Base-by-base conservation (phyloP, 768 basidiomycete species). In the Agrocybe praecox region DNA sequence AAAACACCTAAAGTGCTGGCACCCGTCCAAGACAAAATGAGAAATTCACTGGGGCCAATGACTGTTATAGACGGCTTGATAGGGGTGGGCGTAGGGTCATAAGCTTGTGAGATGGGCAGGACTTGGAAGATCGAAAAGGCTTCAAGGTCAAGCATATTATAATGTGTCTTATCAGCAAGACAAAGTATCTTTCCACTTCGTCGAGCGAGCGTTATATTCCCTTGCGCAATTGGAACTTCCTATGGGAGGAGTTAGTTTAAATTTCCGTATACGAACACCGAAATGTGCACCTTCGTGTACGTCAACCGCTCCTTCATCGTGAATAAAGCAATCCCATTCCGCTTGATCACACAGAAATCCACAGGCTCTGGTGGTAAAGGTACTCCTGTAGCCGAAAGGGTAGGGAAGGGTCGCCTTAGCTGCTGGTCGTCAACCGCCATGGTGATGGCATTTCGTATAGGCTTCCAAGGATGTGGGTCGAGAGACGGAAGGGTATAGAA, bases 21-120 rank as follows among this genome's bases (percentile, higher is more conserved):
- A 14, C 92, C 96, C 1, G 88, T 94, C 83, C 89, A 95, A 2
- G 90, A 91, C 15, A 93, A 77, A 19, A 97, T 79, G 43, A 98
- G 80, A 62, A 95, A 97, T 69, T 97, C 95, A 61, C 82, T 84
- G 26, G 84, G 84, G 33, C 81, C 79, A 22, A 96, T 82, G 21
- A 93, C 84, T 1, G 86, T 84, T 47, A 96, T 92, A 22, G 82
- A 83, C 0, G 93, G 92, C 40, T 86, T 84, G 19, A 87, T 74
- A 56, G 74, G 53, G 65, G 71, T 64, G 2, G 71, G 58, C 2
- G 71, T 66, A 2, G 74, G 67, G 2, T 80, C 81, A 9, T 67
- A 62, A 0, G 82, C 84, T 66, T 96, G 95, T 2, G 86, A 89
- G 9, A 96, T 75, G 0, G 94, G 94, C 33, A 97, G 74, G 6